phyloP scores from a whole-genome alignment of 306 rosid genomes.

The Corylus heterophylla region DNA sequence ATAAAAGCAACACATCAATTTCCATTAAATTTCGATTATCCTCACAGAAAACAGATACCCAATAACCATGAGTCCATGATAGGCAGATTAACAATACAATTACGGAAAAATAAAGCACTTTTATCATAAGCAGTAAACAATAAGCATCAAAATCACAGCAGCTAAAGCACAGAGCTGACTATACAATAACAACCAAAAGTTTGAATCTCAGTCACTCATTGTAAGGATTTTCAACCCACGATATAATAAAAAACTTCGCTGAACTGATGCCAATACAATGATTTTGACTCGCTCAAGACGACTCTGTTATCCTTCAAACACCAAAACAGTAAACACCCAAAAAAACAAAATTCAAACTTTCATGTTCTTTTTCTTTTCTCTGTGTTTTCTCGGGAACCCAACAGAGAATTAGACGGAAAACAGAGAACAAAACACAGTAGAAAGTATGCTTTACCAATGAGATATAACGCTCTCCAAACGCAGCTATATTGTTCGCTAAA shows the following conservation, averaged over 20 bases:
- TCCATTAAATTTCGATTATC: too few relatives aligned
- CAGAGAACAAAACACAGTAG: not conserved
- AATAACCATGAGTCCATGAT: not conserved
- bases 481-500: conserved; percentile 6
- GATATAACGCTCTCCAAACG: not conserved
- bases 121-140: not conserved
- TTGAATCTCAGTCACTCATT: not conserved
- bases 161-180: not conserved
- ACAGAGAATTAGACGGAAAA: not conserved
- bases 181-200: not conserved
- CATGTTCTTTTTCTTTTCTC: not conserved
- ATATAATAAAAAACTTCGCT: not conserved
- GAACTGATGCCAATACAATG: not conserved
- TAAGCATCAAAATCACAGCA: not conserved
- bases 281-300: not conserved
- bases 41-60: too few relatives aligned
- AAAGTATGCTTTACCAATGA: conserved; percentile 18
- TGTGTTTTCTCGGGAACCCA: not conserved
- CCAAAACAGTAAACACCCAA: not conserved
- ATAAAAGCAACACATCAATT: too few relatives aligned
- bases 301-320: not conserved
- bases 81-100: not conserved
- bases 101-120: not conserved
- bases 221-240: not conserved
- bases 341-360: not conserved